Percentiles rank a stretch among this genome's conserved stretches.
phyloP scores from a whole-genome alignment of 2,329 filamentous ascomycete genomes.

The Didymella sp. region DNA sequence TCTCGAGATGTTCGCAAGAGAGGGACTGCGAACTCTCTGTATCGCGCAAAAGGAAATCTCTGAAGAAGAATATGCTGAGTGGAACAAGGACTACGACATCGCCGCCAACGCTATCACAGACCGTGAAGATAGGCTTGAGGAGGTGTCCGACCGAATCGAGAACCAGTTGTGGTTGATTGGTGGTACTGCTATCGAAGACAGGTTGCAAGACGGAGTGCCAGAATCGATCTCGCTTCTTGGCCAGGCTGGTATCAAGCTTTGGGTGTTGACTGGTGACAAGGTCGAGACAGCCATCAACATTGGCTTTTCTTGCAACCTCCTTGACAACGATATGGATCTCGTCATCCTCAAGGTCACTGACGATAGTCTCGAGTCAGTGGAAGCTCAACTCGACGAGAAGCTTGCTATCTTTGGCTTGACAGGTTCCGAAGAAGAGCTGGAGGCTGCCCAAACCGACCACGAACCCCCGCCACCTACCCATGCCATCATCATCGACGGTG shows the following conservation, averaged over 20 bases:
- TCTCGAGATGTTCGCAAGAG: constrained; percentile 93
- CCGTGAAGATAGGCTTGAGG: constrained; percentile 91
- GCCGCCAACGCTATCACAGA: constrained; percentile 84
- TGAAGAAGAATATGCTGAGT: constrained; percentile 82
- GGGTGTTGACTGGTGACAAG: constrained; percentile 98
- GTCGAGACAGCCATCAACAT: constrained; percentile 99
- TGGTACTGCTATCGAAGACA: constrained; percentile 96
- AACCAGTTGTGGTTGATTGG: constrained; percentile 86
- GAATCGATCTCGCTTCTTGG: constrained; percentile 92
- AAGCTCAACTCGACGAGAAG: constrained; percentile 76
- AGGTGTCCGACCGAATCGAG: constrained; percentile 88
- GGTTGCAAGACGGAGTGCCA: constrained; percentile 93
- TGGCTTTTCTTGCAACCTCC: constrained; percentile 96
- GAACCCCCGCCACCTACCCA: constrained; percentile 87
- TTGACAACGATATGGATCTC: constrained; percentile 97
- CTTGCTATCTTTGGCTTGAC: constrained; percentile 77
- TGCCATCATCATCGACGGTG: constrained; percentile 92
- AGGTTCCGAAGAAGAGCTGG: constrained; percentile 85
- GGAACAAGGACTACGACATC: constrained; percentile 86
- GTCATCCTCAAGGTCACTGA: constrained; percentile 88
- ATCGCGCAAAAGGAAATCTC: constrained; percentile 82
- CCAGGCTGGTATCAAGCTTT: constrained; percentile 95
- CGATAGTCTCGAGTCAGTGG: constrained; percentile 68
- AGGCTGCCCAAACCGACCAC: constrained; percentile 79
- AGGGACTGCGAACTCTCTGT: constrained; percentile 92